These are phyloP conservation scores for Macrotyloma uniflorum DNA, from an alignment of 306 rosid genomes.

Conservation along the genomic window DNA sequence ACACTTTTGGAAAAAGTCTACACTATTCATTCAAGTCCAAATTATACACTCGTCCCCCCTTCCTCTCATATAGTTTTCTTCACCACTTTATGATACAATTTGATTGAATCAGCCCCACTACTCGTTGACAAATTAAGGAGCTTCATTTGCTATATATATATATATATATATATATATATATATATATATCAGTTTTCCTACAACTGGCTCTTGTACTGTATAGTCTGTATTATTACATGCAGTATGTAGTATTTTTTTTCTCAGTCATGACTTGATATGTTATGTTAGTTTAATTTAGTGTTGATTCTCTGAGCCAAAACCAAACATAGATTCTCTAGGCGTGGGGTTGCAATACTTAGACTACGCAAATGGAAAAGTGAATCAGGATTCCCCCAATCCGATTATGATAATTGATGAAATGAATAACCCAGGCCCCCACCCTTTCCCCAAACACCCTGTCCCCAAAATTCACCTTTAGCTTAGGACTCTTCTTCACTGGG, in stretches of 20 bases:
- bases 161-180: too few species aligned
- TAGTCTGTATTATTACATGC: background rate
- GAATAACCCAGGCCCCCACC: conserved; percentile 16
- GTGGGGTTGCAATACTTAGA: conserved; percentile 39
- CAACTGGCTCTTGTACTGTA: too few species aligned
- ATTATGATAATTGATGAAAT: conserved; percentile 36
- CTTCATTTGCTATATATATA: conserved; percentile 2
- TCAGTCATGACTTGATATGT: background rate
- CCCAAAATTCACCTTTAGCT: conserved; percentile 39
- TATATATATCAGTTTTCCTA: too few species aligned
- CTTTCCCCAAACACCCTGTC: conserved; percentile 44
- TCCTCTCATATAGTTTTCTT: background rate
- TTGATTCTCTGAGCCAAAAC: conserved; percentile 31
- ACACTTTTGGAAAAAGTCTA: conserved; percentile 20
- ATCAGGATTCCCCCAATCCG: conserved; percentile 43
- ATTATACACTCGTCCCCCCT: background rate
- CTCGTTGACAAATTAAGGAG: background rate
- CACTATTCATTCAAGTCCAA: conserved; percentile 29
- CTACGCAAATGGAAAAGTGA: conserved; percentile 28
- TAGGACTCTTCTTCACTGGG: background rate
- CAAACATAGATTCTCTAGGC: conserved; percentile 49
- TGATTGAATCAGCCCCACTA: background rate
- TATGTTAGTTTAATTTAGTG: background rate
- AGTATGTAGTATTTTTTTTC: too few species aligned
- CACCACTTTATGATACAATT: conserved; percentile 11